Conservation (phyloP, 495 filamentous ascomycete species). For the Penicillium crystallinum region DNA sequence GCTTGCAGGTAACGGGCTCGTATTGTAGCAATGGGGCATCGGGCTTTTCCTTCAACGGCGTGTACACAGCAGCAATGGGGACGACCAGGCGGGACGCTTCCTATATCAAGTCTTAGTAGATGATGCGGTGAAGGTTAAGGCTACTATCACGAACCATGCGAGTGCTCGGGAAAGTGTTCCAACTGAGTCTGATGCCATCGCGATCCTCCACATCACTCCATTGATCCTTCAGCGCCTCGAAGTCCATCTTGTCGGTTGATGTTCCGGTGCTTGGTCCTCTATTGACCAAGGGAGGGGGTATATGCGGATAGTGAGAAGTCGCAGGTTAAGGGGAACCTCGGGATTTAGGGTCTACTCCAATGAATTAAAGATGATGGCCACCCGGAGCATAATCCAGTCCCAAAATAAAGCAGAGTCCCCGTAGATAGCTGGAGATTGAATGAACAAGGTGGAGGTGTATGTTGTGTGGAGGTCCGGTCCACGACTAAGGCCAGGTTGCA, state of each 20-base stretch:
- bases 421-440: constrained; percentile 17
- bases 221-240: constrained; percentile 84
- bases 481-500: constrained; percentile 48
- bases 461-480: constrained; percentile 35
- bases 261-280: constrained; percentile 26
- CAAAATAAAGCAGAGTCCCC: constrained; percentile 17
- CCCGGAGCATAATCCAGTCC: constrained; percentile 34
- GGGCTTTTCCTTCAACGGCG: constrained; percentile 90
- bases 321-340: constrained; percentile 12
- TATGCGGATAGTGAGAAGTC: constrained; percentile 15
- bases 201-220: constrained; percentile 97
- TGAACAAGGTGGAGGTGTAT: constrained; percentile 18
- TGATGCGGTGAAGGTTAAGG: constrained; percentile 11
- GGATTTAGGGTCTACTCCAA: constrained; percentile 16
- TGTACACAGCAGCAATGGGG: constrained; percentile 94
- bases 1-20: constrained; percentile 96
- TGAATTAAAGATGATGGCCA: constrained; percentile 14
- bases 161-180: constrained; percentile 98
- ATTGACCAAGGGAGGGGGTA: constrained; percentile 25
- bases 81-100: constrained; percentile 97
- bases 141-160: constrained; percentile 67
- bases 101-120: constrained; percentile 42
- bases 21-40: constrained; percentile 89
- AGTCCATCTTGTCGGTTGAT: constrained; percentile 56
- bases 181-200: constrained; percentile 94